phyloP scores from a whole-genome alignment of 2,329 filamentous ascomycete species.

The Dactylellina leptospora region DNA sequence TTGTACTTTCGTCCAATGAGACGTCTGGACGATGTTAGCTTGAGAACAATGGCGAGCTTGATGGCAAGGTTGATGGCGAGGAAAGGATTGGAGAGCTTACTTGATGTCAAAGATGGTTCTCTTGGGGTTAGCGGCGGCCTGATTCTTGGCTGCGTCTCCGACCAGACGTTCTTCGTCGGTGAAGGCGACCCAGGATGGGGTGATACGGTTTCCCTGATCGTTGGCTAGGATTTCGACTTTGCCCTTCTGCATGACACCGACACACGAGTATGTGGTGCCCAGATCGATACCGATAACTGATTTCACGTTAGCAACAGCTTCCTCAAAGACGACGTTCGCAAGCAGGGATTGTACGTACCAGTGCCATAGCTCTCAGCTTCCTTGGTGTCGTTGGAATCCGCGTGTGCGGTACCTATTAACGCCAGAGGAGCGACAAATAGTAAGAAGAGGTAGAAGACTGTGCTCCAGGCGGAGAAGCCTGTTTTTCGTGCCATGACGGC shows the following conservation, averaged over 20 bases:
- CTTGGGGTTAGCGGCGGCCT: constrained; percentile 80
- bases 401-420: constrained; percentile 78
- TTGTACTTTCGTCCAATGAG: constrained; percentile 83
- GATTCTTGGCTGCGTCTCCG: constrained; percentile 97
- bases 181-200: constrained; percentile 93
- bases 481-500: constrained; percentile 69
- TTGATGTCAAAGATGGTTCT: constrained; percentile 84
- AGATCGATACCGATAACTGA: constrained; percentile 92
- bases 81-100: constrained; percentile 70
- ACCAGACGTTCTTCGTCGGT: constrained; percentile 97
- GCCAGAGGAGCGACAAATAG: constrained; percentile 85
- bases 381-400: constrained; percentile 68
- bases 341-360: constrained; percentile 60
- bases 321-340: background rate
- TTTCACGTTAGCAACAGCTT: background rate
- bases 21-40: constrained; percentile 67
- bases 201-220: constrained; percentile 96
- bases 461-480: constrained; percentile 74
- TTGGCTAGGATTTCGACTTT: constrained; percentile 96
- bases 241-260: constrained; percentile 94
- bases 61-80: background rate
- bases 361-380: constrained; percentile 81
- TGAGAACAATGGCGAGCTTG: too few relatives aligned
- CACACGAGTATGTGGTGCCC: constrained; percentile 87
- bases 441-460: constrained; percentile 89